These are phyloP conservation scores for Annulohypoxylon nitens DNA, from an alignment of 495 filamentous ascomycete genomes.

Conservation along the genomic window DNA sequence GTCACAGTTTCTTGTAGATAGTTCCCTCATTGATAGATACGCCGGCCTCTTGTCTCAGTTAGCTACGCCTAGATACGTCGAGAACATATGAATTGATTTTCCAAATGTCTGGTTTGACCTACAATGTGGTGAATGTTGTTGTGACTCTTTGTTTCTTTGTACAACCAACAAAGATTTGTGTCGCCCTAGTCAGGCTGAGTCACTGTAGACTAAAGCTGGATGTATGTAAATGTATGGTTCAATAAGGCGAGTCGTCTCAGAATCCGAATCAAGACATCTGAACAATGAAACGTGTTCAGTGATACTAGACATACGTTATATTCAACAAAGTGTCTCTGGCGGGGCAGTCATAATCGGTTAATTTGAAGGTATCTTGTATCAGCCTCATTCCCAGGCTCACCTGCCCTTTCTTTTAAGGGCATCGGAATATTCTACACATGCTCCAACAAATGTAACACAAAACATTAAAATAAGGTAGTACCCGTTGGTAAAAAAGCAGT, in stretches of 20 bases:
- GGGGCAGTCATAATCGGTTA: too few relatives aligned
- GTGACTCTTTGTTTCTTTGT: not conserved
- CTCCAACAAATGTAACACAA: not conserved
- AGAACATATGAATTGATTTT: constrained; percentile 31
- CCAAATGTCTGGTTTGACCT: not conserved
- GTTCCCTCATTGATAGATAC: constrained; percentile 36
- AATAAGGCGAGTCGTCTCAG: not conserved
- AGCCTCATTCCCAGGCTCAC: too few relatives aligned
- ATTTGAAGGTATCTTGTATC: too few relatives aligned
- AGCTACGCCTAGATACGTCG: constrained; percentile 40
- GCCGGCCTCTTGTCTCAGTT: constrained; percentile 26
- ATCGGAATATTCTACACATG: constrained; percentile 1
- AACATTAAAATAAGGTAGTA: constrained; percentile 8
- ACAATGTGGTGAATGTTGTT: not conserved
- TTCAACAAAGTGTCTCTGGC: too few relatives aligned
- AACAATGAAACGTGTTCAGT: not conserved
- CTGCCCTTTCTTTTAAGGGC: not conserved
- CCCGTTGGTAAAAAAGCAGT: not conserved
- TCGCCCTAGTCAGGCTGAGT: not conserved
- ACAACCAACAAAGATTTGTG: not conserved
- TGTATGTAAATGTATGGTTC: not conserved
- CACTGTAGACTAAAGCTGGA: not conserved
- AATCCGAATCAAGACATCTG: not conserved
- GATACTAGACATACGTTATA: too few relatives aligned
- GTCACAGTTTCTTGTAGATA: constrained; percentile 47